Percentiles rank a stretch among this genome's conserved stretches.
Evolutionary conservation across 1,139 yeast species (phyloP).

Genomic region (Hansenula lynferdii): DNA sequence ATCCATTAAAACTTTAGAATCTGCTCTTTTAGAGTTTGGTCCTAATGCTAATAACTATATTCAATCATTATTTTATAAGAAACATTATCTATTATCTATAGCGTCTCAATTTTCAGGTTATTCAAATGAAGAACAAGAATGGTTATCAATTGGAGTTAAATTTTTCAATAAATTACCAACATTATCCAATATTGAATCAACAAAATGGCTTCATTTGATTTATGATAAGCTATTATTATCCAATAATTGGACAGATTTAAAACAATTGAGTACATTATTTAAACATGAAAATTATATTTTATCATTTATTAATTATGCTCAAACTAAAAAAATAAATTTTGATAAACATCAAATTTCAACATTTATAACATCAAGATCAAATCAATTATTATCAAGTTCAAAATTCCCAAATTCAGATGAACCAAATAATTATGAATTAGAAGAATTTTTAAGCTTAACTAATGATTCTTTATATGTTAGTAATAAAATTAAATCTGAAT

Average conservation of each 20-base stretch:
- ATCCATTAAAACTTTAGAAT: background rate
- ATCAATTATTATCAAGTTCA: constrained; percentile 20
- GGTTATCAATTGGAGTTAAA: constrained; percentile 8
- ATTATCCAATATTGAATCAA: constrained; percentile 12
- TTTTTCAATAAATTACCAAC: constrained; percentile 9
- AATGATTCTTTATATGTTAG: constrained; percentile 12
- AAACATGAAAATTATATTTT: constrained; percentile 10
- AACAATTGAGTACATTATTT: constrained; percentile 5
- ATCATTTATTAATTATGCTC: constrained; percentile 7
- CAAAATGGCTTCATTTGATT: constrained; percentile 8
- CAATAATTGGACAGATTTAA: background rate
- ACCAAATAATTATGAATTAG: constrained; percentile 29
- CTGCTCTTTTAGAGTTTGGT: background rate
- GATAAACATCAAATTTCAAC: constrained; percentile 15
- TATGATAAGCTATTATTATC: constrained; percentile 4
- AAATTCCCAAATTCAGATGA: constrained; percentile 42
- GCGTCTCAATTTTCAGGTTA: background rate
- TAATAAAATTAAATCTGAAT: constrained; percentile 17
- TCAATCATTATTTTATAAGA: constrained; percentile 1
- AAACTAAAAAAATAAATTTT: background rate
- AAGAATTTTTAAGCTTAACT: constrained; percentile 26
- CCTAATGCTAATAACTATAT: background rate
- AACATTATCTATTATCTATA: background rate
- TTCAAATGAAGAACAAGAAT: background rate
- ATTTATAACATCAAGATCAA: constrained; percentile 13